Evolutionary conservation across 2,329 filamentous ascomycete genomes (phyloP).

Genomic region (Grosmannia serpens): DNA sequence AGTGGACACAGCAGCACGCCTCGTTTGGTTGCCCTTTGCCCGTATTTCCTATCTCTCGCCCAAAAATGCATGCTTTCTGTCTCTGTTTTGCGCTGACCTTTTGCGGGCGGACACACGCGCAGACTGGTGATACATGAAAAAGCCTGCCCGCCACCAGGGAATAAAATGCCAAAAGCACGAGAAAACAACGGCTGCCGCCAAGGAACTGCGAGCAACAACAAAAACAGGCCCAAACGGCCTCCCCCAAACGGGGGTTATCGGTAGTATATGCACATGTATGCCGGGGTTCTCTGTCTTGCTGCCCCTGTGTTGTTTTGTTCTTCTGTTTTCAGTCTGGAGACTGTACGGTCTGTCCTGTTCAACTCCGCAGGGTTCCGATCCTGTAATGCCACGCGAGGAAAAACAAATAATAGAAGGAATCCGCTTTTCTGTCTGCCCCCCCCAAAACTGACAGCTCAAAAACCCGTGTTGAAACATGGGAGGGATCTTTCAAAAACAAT

Average conservation of each 20-base stretch:
- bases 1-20: background rate
- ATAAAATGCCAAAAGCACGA: background rate
- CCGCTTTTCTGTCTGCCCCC: background rate
- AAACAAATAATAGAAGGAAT: conserved; percentile 1
- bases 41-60: background rate
- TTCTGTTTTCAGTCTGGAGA: too few species aligned
- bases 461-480: background rate
- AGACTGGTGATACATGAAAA: background rate
- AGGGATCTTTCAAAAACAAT: background rate
- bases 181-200: too few species aligned
- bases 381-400: background rate
- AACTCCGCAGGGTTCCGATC: too few species aligned
- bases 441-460: background rate
- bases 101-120: too few species aligned
- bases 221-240: too few species aligned
- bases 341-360: too few species aligned
- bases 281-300: too few species aligned
- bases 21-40: conserved; percentile 7
- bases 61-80: background rate
- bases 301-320: too few species aligned
- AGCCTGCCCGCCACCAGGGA: background rate
- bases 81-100: background rate
- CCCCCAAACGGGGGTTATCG: too few species aligned
- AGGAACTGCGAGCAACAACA: too few species aligned
- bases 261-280: too few species aligned